Percentiles rank a stretch among this genome's conserved stretches.
Evolutionary conservation across 2,329 filamentous ascomycete genomes (phyloP).

Genomic region (Botrytis porri): DNA sequence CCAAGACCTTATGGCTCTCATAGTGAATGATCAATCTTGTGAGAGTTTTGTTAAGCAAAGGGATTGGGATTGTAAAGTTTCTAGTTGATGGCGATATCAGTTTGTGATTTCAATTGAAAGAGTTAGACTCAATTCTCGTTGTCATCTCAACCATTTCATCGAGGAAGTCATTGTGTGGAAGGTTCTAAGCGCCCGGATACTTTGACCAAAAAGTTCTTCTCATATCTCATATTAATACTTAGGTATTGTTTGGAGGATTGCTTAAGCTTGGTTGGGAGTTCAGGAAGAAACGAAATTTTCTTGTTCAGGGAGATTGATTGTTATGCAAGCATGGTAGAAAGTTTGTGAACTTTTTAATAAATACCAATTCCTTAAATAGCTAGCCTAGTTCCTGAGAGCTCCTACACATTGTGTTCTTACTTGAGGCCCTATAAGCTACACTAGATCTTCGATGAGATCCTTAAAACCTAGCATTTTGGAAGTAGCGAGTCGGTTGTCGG

Average conservation of each 20-base stretch:
- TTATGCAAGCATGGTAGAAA: background rate
- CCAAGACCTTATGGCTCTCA: conserved; percentile 12
- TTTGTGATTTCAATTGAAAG: background rate
- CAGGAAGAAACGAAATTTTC: no score
- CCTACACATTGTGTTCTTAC: background rate
- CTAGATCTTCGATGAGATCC: no score
- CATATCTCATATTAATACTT: background rate
- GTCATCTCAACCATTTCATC: background rate
- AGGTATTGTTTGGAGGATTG: background rate
- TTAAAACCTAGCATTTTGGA: background rate
- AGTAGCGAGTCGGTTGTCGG: background rate
- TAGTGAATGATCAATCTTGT: background rate
- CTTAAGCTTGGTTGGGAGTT: background rate
- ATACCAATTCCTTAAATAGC: background rate
- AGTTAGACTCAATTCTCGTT: background rate
- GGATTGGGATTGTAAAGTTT: background rate
- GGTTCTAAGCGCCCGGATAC: background rate
- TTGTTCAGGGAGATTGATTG: background rate
- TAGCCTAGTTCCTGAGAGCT: background rate
- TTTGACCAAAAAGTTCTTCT: background rate
- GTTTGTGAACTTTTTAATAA: background rate
- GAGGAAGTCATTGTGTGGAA: background rate
- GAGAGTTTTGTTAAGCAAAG: no score
- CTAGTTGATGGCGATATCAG: background rate
- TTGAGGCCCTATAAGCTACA: background rate